Evolutionary conservation across 352 stramenopile species (phyloP).

Genomic region (Albugo candida): DNA sequence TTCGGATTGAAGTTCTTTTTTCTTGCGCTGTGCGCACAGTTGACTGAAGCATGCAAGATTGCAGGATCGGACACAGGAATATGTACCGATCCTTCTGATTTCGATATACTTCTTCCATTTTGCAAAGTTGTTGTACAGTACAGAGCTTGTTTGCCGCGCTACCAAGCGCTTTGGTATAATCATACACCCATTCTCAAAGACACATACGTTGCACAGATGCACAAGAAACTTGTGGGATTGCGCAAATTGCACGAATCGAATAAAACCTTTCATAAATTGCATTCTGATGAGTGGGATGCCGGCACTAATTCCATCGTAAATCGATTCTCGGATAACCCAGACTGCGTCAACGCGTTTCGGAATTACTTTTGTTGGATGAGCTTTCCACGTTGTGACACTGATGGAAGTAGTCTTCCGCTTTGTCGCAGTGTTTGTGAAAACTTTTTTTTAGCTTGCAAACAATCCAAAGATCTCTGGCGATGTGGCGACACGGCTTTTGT

Average conservation of each 20-base stretch:
- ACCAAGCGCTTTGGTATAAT: slow-evolving; percentile 61
- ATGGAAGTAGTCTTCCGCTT: slow-evolving; percentile 55
- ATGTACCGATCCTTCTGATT: slow-evolving; percentile 36
- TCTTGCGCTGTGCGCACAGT: too few species aligned
- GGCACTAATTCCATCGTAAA: slow-evolving; percentile 27
- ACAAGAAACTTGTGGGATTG: slow-evolving; percentile 31
- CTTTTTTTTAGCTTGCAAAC: slow-evolving; percentile 74
- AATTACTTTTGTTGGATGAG: slow-evolving; percentile 86
- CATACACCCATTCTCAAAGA: slow-evolving; percentile 58
- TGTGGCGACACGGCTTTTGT: slow-evolving; percentile 58
- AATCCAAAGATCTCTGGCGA: slow-evolving; percentile 71
- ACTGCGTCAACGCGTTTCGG: slow-evolving; percentile 79
- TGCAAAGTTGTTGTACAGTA: slow-evolving; percentile 49
- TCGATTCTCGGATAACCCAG: slow-evolving; percentile 68
- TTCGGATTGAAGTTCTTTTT: too few species aligned
- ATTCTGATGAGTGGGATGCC: slow-evolving; percentile 49
- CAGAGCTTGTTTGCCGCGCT: slow-evolving; percentile 44
- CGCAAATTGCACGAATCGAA: slow-evolving; percentile 50
- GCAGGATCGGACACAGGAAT: slow-evolving; percentile 36
- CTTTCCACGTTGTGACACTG: slow-evolving; percentile 79
- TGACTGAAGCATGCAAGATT: slow-evolving; percentile 3
- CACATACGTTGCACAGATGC: slow-evolving; percentile 43
- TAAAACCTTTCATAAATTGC: slow-evolving; percentile 23
- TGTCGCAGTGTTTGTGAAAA: slow-evolving; percentile 83
- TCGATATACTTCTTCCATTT: slow-evolving; percentile 48